phyloP scores from a whole-genome alignment of 1,139 yeast genomes.

The Nadsonia starkeyi-henricii region DNA sequence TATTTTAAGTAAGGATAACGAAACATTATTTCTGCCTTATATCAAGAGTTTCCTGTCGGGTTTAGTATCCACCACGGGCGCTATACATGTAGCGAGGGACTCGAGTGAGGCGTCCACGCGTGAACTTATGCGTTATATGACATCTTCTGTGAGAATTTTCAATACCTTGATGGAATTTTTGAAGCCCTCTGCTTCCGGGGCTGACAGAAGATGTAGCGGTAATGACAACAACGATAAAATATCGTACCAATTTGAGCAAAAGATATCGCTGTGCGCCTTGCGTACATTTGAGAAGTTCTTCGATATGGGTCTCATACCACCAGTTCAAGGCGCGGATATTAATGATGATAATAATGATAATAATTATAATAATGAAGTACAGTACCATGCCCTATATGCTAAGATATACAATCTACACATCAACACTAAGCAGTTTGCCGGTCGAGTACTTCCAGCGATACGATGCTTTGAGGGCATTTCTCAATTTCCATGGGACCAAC shows the following conservation, averaged over 20 bases:
- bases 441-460: neutral
- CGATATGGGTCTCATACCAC: neutral
- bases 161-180: neutral
- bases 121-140: neutral
- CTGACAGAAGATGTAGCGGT: too few species aligned
- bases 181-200: neutral
- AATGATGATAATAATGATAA: too few species aligned
- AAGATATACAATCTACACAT: neutral
- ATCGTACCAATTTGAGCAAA: neutral
- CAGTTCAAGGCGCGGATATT: neutral
- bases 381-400: neutral
- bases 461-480: neutral
- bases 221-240: neutral
- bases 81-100: neutral
- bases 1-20: neutral
- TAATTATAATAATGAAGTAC: neutral
- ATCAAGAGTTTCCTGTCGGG: neutral
- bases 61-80: neutral
- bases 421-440: neutral
- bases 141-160: neutral
- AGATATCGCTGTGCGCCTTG: neutral
- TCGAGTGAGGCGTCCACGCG: neutral
- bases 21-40: neutral
- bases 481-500: neutral
- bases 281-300: neutral